Evolutionary conservation across 345 rosid species (phyloP).

Genomic region (Gossypium bickii): DNA sequence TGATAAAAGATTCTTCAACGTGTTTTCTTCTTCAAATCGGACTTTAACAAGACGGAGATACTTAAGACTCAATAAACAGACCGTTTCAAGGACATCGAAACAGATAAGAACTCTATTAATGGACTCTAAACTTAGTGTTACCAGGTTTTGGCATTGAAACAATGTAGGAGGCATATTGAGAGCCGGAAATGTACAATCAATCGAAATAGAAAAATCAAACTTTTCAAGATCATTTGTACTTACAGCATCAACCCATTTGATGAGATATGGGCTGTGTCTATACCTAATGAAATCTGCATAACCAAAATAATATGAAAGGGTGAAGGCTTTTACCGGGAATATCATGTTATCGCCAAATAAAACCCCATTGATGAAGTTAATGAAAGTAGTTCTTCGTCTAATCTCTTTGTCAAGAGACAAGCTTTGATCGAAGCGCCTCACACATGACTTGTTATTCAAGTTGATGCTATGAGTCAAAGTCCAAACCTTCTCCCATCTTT

Average conservation of each 20-base stretch:
- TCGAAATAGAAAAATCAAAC: not conserved
- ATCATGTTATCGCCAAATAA: not conserved
- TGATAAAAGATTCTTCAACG: not conserved
- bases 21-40: not conserved
- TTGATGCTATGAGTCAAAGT: not conserved
- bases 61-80: slow-evolving; percentile 14
- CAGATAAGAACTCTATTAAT: no score
- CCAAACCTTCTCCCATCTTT: not conserved
- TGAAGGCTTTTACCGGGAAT: not conserved
- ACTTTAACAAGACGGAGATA: not conserved
- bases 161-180: not conserved
- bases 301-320: no score
- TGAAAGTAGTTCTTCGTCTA: not conserved
- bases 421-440: no score
- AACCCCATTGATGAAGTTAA: not conserved
- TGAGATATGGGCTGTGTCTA: not conserved
- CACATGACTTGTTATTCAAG: not conserved
- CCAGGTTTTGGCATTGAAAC: not conserved
- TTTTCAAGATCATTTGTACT: not conserved
- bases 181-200: not conserved
- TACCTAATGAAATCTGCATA: not conserved
- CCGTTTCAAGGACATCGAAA: not conserved
- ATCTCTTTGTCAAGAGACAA: not conserved
- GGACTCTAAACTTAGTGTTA: not conserved
- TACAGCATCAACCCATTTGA: not conserved